phyloP scores from a whole-genome alignment of 139 green algal genomes.

The Astrephomene gubernaculifera region DNA sequence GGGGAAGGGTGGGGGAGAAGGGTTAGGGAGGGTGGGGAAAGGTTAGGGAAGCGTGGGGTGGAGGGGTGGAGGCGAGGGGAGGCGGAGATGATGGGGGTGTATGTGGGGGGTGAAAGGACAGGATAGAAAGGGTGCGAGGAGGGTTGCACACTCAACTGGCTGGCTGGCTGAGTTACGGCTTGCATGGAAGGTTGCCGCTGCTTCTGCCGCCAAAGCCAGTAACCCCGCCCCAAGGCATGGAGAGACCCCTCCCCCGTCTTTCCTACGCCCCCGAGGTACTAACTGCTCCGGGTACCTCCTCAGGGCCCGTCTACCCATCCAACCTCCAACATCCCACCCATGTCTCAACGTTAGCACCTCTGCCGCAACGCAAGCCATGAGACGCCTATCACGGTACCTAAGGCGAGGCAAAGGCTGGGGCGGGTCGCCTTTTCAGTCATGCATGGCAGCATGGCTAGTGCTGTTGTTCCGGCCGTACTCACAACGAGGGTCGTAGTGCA shows the following conservation, averaged over 20 bases:
- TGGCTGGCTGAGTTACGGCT: too few relatives aligned
- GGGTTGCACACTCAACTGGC: neutral
- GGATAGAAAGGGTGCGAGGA: too few relatives aligned
- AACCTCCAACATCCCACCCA: neutral
- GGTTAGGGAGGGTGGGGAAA: neutral
- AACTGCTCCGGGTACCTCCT: too few relatives aligned
- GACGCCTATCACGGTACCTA: neutral
- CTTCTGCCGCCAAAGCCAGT: too few relatives aligned
- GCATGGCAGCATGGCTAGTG: neutral
- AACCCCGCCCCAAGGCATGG: too few relatives aligned
- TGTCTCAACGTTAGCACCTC: neutral
- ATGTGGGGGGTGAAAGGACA: too few relatives aligned
- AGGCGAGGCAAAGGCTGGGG: neutral
- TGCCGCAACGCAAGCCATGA: neutral
- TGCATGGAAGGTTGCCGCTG: too few relatives aligned
- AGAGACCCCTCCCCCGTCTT: too few relatives aligned
- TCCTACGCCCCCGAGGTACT: too few relatives aligned
- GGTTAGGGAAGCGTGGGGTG: neutral
- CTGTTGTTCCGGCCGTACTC: neutral
- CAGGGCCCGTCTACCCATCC: neutral
- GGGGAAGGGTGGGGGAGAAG: neutral
- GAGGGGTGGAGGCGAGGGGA: neutral
- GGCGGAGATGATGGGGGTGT: neutral
- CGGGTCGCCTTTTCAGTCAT: neutral
- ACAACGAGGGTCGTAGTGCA: slow-evolving; percentile 30